Base-by-base conservation (phyloP, 1,284 basidiomycete genomes). In the Boletus semigastroideus region DNA sequence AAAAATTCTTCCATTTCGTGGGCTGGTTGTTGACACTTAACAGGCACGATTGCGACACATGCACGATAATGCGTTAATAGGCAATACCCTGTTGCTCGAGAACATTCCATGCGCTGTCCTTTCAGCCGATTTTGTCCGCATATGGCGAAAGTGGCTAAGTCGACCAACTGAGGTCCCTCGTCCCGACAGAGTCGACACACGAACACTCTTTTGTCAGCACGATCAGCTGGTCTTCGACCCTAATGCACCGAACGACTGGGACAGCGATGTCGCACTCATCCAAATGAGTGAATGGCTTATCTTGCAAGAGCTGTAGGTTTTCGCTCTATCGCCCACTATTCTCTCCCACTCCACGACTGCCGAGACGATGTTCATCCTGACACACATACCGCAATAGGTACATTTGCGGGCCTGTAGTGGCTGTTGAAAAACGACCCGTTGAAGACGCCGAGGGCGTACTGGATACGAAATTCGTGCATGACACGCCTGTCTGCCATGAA, bases 61-160 rank as follows among this genome's bases (percentile, higher is more conserved):
- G 74, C 73, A 80, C 56, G 81, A 84, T 60, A 73, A 78, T 60
- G 74, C 78, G 54, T 64, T 78, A 51, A 71, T 73, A 58, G 77
- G 75, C 52, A 72, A 77, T 58, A 72, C 70, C 36, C 63, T 69
- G 10, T 68, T 75, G 28, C 70, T 78, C 16, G 75, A 79, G 47
- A 72, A 76, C 47, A 70, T 74, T 20, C 70, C 77, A 10, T 85
- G 76, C 58, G 84, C 83, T 8, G 71, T 88, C 34, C 67, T 90
- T 39, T 78, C 86, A 16, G 71, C 77, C 16, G 70, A 73, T 6
- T 91, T 91, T 59, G 69, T 87, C 44, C 80, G 77, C 37, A 64
- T 71, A 37, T 91, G 88, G 88, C 77, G 77, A 55, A 75, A 78
- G 56, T 91, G 89, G 89, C 64, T 86, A 8, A 69, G 71, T 50